Evolutionary conservation across 345 rosid species (phyloP).

Genomic region (Hibiscus mutabilis): DNA sequence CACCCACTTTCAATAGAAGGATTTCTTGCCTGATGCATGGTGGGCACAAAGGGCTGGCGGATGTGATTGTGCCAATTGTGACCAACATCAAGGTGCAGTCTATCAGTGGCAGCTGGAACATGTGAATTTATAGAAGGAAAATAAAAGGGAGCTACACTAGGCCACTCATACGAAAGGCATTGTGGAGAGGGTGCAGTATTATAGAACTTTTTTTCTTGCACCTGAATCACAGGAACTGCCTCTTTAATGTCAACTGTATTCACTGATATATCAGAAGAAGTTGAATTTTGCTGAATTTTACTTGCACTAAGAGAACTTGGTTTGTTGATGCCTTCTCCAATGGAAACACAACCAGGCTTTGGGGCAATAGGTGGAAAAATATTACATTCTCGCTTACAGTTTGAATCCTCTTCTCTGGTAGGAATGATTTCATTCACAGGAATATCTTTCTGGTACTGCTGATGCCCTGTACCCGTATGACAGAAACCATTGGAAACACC

Average conservation of each 20-base stretch:
- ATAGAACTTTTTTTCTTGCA: constrained; percentile 29
- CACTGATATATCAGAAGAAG: constrained; percentile 24
- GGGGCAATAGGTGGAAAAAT: constrained; percentile 19
- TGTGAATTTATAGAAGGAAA: constrained; percentile 67
- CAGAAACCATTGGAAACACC: constrained; percentile 23
- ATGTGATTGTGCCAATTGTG: constrained; percentile 69
- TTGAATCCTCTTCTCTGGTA: constrained; percentile 22
- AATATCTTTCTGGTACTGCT: constrained; percentile 14
- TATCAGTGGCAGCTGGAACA: constrained; percentile 80
- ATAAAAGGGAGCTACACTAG: constrained; percentile 62
- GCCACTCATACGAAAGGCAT: constrained; percentile 81
- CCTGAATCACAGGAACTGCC: constrained; percentile 28
- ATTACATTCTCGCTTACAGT: constrained; percentile 23
- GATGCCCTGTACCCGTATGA: constrained; percentile 17
- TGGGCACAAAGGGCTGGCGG: constrained; percentile 66
- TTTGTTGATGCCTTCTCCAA: constrained; percentile 26
- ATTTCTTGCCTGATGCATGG: constrained; percentile 71
- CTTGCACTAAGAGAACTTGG: constrained; percentile 23
- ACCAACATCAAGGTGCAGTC: constrained; percentile 94
- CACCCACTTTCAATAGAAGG: constrained; percentile 57
- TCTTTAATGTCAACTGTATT: constrained; percentile 29
- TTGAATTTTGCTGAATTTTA: constrained; percentile 25
- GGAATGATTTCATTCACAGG: constrained; percentile 19
- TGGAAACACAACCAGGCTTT: constrained; percentile 21
- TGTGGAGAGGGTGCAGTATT: constrained; percentile 37